Conservation (phyloP, 495 filamentous ascomycete genomes). For the Podospora pseudocomata region DNA sequence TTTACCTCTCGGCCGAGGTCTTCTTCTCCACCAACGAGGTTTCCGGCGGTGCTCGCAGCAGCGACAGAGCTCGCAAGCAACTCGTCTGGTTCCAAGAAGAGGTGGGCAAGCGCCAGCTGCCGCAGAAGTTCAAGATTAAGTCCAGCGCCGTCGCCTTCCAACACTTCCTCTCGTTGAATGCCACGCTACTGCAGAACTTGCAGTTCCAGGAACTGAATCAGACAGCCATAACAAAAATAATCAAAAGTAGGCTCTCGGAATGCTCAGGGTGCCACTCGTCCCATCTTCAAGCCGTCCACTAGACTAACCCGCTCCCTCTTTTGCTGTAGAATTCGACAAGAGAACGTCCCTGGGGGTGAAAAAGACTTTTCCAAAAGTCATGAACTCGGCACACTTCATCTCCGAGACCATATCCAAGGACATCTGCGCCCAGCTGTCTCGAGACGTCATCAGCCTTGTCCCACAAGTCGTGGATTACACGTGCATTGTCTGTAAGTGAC, state of each 20-base stretch:
- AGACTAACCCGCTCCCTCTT: not conserved
- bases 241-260: slow-evolving; percentile 58
- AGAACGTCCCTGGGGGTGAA: slow-evolving; percentile 63
- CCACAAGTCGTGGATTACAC: slow-evolving; percentile 70
- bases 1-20: slow-evolving; percentile 64
- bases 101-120: slow-evolving; percentile 49
- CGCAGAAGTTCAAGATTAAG: slow-evolving; percentile 54
- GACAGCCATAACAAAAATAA: slow-evolving; percentile 65
- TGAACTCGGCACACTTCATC: slow-evolving; percentile 49
- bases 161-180: slow-evolving; percentile 62
- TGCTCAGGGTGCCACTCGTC: not conserved
- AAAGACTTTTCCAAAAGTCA: slow-evolving; percentile 47
- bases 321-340: slow-evolving; percentile 68
- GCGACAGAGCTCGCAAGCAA: slow-evolving; percentile 49
- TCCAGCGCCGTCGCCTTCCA: slow-evolving; percentile 54
- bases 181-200: slow-evolving; percentile 59
- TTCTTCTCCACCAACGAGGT: slow-evolving; percentile 68
- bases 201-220: slow-evolving; percentile 72
- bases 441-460: slow-evolving; percentile 59
- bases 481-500: slow-evolving; percentile 63
- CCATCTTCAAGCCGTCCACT: not conserved
- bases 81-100: slow-evolving; percentile 58
- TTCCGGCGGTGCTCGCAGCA: slow-evolving; percentile 55
- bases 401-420: slow-evolving; percentile 59
- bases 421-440: slow-evolving; percentile 61